Conservation (phyloP, 371 early-diverging fungal genomes). For the Rhizopus stolonifer region DNA sequence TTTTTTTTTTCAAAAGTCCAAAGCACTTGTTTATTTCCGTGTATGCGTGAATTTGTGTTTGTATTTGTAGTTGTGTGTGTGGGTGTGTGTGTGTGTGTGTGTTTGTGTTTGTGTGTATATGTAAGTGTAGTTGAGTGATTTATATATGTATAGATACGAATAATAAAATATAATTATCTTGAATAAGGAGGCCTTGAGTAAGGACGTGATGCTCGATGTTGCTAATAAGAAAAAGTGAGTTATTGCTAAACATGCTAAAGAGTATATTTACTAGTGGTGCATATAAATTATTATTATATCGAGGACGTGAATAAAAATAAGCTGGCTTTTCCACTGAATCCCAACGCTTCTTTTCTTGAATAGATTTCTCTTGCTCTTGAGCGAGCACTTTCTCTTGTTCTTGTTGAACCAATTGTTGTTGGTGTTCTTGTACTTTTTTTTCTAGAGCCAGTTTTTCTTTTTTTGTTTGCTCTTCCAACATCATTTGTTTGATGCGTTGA, state of each 20-base stretch:
- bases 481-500: constrained; percentile 24
- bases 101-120: no score
- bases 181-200: constrained; percentile 15
- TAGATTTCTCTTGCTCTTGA: constrained; percentile 2
- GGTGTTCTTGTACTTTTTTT: no score
- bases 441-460: no score
- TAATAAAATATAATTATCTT: constrained; percentile 7
- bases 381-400: neutral
- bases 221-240: neutral
- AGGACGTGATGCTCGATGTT: constrained; percentile 5
- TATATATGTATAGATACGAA: no score
- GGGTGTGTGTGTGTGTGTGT: no score
- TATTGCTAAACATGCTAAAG: neutral
- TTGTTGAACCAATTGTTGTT: no score
- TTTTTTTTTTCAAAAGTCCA: no score
- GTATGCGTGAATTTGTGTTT: no score
- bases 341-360: constrained; percentile 16
- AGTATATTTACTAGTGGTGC: neutral
- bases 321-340: neutral
- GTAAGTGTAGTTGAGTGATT: neutral
- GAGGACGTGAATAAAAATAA: constrained; percentile 15
- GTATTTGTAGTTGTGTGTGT: no score
- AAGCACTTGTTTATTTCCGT: no score
- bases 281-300: constrained; percentile 16
- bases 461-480: constrained; percentile 17